Evolutionary conservation across 495 filamentous ascomycete species (phyloP).

Genomic region (Tuber microsphaerosporum): DNA sequence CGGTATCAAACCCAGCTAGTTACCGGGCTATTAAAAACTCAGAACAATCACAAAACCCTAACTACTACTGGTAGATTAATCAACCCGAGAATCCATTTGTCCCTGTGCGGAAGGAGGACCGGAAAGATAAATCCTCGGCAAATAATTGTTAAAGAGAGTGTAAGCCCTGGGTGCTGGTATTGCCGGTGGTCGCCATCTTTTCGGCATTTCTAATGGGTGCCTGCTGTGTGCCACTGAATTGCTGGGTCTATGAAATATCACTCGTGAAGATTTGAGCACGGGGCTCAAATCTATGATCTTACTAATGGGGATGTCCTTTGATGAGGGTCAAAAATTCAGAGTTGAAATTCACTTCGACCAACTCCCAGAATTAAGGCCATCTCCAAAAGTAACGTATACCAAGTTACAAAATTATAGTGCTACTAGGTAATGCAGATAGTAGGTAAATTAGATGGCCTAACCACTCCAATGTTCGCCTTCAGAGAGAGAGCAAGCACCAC

Average conservation of each 20-base stretch:
- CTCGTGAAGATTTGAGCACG: not conserved
- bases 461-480: not conserved
- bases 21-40: slow-evolving; percentile 3
- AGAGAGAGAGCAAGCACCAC: not conserved
- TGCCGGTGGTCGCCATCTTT: not conserved
- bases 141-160: not conserved
- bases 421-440: not conserved
- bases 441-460: not conserved
- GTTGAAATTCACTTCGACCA: not conserved
- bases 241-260: not conserved
- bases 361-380: not conserved
- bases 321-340: not conserved
- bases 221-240: not conserved
- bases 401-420: not conserved
- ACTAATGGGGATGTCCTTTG: not conserved
- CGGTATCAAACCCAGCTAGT: not conserved
- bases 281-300: not conserved
- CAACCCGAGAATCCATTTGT: not conserved
- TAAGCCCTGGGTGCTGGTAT: not conserved
- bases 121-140: not conserved
- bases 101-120: not conserved
- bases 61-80: not conserved
- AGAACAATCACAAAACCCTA: not conserved
- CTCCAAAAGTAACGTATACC: not conserved
- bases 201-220: not conserved